A percentile compares a stretch with the other conserved stretches of the same genome.
phyloP scores from a whole-genome alignment of 768 basidiomycete genomes.

The Lactarius pseudohatsudake region DNA sequence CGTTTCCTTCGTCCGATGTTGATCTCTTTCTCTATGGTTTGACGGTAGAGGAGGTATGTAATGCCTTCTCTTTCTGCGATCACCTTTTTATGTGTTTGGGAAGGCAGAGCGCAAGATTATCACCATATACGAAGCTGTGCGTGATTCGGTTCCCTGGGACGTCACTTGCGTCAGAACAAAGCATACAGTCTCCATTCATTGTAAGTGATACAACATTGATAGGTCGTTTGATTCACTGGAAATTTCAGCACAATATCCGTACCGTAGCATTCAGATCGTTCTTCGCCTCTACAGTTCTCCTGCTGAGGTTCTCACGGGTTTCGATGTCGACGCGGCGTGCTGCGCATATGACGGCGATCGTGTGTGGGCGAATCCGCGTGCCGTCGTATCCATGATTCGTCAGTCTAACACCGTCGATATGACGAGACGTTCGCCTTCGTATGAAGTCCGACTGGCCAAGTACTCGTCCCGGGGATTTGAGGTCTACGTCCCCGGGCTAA shows the following conservation, averaged over 20 bases:
- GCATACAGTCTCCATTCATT: constrained; percentile 65
- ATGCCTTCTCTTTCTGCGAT: background rate
- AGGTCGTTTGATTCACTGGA: background rate
- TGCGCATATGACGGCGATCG: constrained; percentile 53
- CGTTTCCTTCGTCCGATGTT: constrained; percentile 61
- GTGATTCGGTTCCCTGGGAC: constrained; percentile 68
- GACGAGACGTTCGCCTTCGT: constrained; percentile 60
- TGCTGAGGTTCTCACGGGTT: constrained; percentile 64
- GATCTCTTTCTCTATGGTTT: constrained; percentile 65
- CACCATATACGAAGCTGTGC: constrained; percentile 59
- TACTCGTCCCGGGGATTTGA: constrained; percentile 57
- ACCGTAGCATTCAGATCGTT: constrained; percentile 64
- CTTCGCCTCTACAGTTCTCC: constrained; percentile 65
- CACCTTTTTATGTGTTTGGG: constrained; percentile 25
- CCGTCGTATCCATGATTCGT: constrained; percentile 61
- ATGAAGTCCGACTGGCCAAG: constrained; percentile 61
- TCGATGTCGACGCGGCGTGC: constrained; percentile 66
- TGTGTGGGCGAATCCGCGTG: constrained; percentile 61
- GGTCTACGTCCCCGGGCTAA: constrained; percentile 53
- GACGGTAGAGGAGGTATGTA: constrained; percentile 49
- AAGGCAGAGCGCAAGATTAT: constrained; percentile 59
- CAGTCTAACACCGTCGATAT: constrained; percentile 64
- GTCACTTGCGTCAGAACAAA: constrained; percentile 65
- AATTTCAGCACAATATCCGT: constrained; percentile 57
- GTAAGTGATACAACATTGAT: constrained; percentile 35